Evolutionary conservation across 2,329 filamentous ascomycete genomes (phyloP), one percentile per base, ranked within the genome.

Genomic region (Orbilia javanica): DNA sequence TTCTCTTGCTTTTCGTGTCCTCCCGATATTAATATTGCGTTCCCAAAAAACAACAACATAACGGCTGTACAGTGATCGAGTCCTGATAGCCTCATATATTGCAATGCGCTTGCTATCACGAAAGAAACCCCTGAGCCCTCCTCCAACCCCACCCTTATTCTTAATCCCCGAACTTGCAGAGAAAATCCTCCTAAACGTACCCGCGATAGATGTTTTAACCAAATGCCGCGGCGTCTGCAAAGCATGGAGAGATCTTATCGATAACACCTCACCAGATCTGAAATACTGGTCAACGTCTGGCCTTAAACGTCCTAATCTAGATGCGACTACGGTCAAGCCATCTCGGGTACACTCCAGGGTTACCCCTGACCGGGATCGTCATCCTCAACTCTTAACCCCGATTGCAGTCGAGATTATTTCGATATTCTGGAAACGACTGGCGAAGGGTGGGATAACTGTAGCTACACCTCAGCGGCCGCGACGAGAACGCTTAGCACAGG

Each of bases 401-500:
- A 39, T 72, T 13, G 69, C 69, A 22, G n/a, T 72, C 22, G 57
- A 65, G 13, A 52, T 72, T 7, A 15, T 72, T 27, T 20, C 46
- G 8, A 72, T 65, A 25, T 72, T 72, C 20, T 72, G 69, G 69
- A 66, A 60, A 22, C 57, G 42, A 60, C 34, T 69, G 18, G 65
- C 65, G 34, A 39, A 53, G 20, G 25, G 48, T 46, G 50, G 22
- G 15, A 46, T 69, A 15, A 36, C 27, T 34, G n/a, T 29, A n/a
- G 5, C 7, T 13, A 20, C 15, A 39, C 22, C 20, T 6, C 20
- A 7, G 4, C 15, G 2, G 13, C 20, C 29, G 13, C 29, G 8
- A 36, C 52, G n/a, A 20, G n/a, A 36, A 34, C 10, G 29, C 7
- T 1, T 22, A 8, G 29, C 15, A 3, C 6, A 18, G 4, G 2